Conservation (phyloP, 495 filamentous ascomycete species). For the Rostrohypoxylon terebratum region DNA sequence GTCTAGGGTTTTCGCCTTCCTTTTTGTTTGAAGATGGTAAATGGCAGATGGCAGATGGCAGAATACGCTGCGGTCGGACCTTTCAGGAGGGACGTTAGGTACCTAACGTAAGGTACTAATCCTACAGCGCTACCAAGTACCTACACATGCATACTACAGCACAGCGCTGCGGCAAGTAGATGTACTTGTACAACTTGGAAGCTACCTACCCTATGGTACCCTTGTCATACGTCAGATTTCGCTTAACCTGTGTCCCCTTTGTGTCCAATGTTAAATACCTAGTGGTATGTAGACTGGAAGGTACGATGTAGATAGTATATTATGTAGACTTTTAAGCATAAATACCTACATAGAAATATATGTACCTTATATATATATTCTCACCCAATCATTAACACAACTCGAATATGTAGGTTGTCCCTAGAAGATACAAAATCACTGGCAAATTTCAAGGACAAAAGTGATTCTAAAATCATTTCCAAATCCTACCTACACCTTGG, state of each 20-base stretch:
- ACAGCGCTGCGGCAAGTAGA: not conserved
- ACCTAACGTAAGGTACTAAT: constrained; percentile 14
- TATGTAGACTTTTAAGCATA: not conserved
- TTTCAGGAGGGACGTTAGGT: constrained; percentile 4
- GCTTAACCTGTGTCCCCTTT: constrained; percentile 14
- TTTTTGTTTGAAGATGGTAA: constrained; percentile 7
- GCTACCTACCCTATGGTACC: not conserved
- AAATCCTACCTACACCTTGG: too few species aligned
- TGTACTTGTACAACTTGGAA: too few species aligned
- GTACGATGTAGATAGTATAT: not conserved
- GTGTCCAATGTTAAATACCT: not conserved
- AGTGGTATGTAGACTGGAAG: not conserved
- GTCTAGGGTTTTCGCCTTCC: constrained; percentile 1
- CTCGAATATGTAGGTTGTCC: too few species aligned
- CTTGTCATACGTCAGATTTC: constrained; percentile 15
- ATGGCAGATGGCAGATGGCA: not conserved
- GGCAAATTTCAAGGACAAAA: too few species aligned
- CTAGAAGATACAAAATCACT: too few species aligned
- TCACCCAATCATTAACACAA: not conserved
- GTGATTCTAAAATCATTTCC: too few species aligned
- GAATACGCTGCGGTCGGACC: constrained; percentile 17
- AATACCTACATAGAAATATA: not conserved
- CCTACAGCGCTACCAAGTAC: not conserved
- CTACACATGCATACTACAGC: not conserved
- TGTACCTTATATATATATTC: not conserved